phyloP scores from a whole-genome alignment of 2,329 filamentous ascomycete genomes.

The Colletotrichum ledebouriae region DNA sequence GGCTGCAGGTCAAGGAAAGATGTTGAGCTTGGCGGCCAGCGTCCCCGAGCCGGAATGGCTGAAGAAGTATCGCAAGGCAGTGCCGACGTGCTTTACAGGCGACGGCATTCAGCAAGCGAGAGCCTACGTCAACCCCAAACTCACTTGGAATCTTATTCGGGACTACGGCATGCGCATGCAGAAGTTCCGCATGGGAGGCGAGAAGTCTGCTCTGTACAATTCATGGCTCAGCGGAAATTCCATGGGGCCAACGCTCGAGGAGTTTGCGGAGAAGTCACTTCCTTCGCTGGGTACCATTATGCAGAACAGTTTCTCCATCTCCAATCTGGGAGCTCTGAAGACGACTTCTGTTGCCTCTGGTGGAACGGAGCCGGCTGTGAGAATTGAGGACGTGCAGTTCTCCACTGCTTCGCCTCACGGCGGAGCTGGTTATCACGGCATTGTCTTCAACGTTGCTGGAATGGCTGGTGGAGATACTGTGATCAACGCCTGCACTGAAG shows the following conservation, averaged over 20 bases:
- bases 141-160: slow-evolving; percentile 23
- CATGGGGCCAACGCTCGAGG: slow-evolving; percentile 45
- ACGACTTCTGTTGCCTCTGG: neutral
- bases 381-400: slow-evolving; percentile 42
- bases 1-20: slow-evolving; percentile 13
- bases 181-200: slow-evolving; percentile 16
- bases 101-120: neutral
- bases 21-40: slow-evolving; percentile 35
- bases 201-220: slow-evolving; percentile 30
- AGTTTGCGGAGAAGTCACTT: slow-evolving; percentile 33
- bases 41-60: slow-evolving; percentile 23
- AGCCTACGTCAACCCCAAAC: slow-evolving; percentile 7
- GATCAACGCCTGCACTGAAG: slow-evolving; percentile 39
- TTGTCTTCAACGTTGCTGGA: slow-evolving; percentile 37
- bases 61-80: slow-evolving; percentile 23
- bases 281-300: slow-evolving; percentile 24
- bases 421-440: slow-evolving; percentile 33
- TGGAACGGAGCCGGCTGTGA: slow-evolving; percentile 12
- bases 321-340: slow-evolving; percentile 41
- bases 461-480: slow-evolving; percentile 31
- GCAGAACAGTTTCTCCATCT: slow-evolving; percentile 38
- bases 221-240: slow-evolving; percentile 40
- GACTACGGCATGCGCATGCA: slow-evolving; percentile 29
- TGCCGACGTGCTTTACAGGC: neutral
- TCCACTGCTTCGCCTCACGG: slow-evolving; percentile 33